Conservation (phyloP, 1,284 basidiomycete genomes). For the Trametes sp. region DNA sequence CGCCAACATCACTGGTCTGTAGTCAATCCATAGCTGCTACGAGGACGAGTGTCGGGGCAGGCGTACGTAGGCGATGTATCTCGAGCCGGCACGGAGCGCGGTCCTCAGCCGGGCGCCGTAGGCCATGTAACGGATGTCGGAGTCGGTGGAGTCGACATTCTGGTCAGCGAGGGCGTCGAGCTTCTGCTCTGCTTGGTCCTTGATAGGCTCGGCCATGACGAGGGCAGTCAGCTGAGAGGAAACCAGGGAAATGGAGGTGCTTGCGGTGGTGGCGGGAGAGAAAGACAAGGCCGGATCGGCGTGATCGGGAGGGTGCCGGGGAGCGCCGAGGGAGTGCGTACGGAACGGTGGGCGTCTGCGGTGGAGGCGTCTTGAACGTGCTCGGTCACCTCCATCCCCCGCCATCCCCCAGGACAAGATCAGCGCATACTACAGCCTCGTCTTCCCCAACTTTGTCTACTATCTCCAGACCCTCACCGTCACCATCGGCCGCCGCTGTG, state of each 20-base stretch:
- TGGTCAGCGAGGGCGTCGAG: slow-evolving; percentile 66
- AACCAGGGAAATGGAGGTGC: slow-evolving; percentile 12
- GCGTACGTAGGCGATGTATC: slow-evolving; percentile 85
- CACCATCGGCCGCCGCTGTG: slow-evolving; percentile 62
- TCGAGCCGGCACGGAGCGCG: slow-evolving; percentile 73
- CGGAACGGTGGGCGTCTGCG: slow-evolving; percentile 3
- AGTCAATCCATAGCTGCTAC: slow-evolving; percentile 38
- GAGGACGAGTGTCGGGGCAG: slow-evolving; percentile 18
- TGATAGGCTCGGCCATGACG: slow-evolving; percentile 32
- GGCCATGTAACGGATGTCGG: slow-evolving; percentile 72
- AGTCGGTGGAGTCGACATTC: slow-evolving; percentile 68
- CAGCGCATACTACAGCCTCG: slow-evolving; percentile 92
- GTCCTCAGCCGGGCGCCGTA: slow-evolving; percentile 84
- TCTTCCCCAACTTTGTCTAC: slow-evolving; percentile 87
- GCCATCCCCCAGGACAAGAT: slow-evolving; percentile 69
- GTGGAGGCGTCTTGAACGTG: slow-evolving; percentile 31
- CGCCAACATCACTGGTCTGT: slow-evolving; percentile 89
- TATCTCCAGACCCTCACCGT: slow-evolving; percentile 68
- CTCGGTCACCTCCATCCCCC: slow-evolving; percentile 29
- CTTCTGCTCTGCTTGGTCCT: slow-evolving; percentile 54
- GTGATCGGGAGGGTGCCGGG: slow-evolving; percentile 18
- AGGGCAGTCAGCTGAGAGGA: slow-evolving; percentile 7
- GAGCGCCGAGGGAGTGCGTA: slow-evolving; percentile 13
- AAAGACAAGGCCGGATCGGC: slow-evolving; percentile 26
- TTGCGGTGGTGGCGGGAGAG: slow-evolving; percentile 18